Conservation (phyloP, 768 basidiomycete genomes). For the Pleurotus tuoliensis region DNA sequence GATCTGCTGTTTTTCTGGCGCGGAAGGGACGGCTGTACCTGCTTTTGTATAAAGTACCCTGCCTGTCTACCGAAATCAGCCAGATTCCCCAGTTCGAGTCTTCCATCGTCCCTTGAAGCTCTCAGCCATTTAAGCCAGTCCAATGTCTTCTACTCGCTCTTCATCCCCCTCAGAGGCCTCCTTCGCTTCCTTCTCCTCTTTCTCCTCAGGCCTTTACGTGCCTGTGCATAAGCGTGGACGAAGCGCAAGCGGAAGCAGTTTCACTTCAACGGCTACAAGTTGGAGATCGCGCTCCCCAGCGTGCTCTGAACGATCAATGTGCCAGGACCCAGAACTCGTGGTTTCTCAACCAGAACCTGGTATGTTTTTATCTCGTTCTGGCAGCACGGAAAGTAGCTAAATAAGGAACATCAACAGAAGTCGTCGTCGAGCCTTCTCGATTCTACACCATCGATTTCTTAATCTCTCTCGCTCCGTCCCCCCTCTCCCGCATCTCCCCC, state of each 20-base stretch:
- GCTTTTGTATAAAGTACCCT: constrained; percentile 8
- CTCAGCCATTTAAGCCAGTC: constrained; percentile 17
- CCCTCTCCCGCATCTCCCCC: constrained; percentile 20
- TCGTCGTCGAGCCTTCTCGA: constrained; percentile 11
- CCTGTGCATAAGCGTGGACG: constrained; percentile 35
- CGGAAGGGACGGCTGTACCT: constrained; percentile 4
- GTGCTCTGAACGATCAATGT: constrained; percentile 8
- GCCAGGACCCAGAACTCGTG: constrained; percentile 8
- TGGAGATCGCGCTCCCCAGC: constrained; percentile 5
- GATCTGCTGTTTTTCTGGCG: constrained; percentile 6
- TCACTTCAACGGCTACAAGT: constrained; percentile 19
- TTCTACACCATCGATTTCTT: constrained; percentile 23
- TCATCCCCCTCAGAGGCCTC: constrained; percentile 11
- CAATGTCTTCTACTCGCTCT: constrained; percentile 9
- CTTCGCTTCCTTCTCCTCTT: constrained; percentile 17
- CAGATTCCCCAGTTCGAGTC: constrained; percentile 7
- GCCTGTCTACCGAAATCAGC: constrained; percentile 1
- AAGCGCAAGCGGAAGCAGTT: constrained; percentile 11
- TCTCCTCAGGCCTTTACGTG: constrained; percentile 26
- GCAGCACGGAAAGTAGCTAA: background rate
- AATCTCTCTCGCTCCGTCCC: constrained; percentile 23
- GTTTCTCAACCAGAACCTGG: constrained; percentile 4
- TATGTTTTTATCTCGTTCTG: background rate
- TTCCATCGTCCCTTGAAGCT: constrained; percentile 7
- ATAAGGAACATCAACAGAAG: background rate